Base-by-base conservation (phyloP, 2,329 filamentous ascomycete genomes). In the Cercospora nicotianae region DNA sequence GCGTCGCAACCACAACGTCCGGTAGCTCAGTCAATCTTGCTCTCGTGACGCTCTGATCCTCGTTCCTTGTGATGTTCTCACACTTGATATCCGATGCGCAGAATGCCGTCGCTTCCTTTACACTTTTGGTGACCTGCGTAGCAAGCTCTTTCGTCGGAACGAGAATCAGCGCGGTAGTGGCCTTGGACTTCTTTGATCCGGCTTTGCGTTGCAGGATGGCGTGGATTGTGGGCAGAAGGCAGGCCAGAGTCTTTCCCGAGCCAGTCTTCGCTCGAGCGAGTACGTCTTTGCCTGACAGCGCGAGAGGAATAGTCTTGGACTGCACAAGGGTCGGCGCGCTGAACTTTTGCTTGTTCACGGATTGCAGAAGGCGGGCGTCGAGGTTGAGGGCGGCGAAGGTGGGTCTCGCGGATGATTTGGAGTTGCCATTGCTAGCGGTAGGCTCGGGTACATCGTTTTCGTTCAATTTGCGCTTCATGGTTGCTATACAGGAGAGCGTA, bases 161-260 rank as follows among this genome's bases (percentile, higher is more conserved):
- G 13, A 99, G 89, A 67, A 99, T 91, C 20, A 99, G 87, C n/a
- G 89, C 90, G 3, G 91, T 87, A 3, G 89, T 94, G 16, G 72
- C 65, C 61, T 75, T 77, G n/a, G 66, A 23, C 65, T 80, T 83
- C 55, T 85, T 81, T 1, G 84, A 77, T 64, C 86, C 83, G 74
- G 86, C 81, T 81, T 97, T 97, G 72, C 88, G 87, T 77, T 90
- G 91, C 65, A 99, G 82, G 69, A 97, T 91, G 39, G 87, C 87
- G 73, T 97, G 91, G 16, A 99, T 81, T n/a, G 97, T 86, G 1
- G 95, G 95, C 51, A 99, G 85, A 6, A 97, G 83, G 78, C 98
- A 98, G 60, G 95, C 94, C n/a, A 93, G 93, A 10, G 95, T 99
- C 85, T 99, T 99, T 73, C 95, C 95, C 3, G 94, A 97, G 12